Conservation (phyloP, 2,329 filamentous ascomycete species). For the Neofusicoccum cordaticola region DNA sequence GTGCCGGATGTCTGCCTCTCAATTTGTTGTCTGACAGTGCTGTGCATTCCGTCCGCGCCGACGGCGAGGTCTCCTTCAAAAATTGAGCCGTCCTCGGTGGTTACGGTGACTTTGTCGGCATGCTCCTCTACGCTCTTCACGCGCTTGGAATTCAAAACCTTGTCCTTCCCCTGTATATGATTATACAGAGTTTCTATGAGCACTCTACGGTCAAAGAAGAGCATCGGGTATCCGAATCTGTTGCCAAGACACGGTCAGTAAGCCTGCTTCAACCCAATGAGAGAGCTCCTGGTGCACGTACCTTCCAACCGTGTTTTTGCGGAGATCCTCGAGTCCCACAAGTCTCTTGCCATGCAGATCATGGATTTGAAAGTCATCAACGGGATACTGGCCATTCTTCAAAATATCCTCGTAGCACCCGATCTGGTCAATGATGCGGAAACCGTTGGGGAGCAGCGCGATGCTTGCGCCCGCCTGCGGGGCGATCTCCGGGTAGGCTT, state of each 20-base stretch:
- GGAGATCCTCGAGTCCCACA: not conserved
- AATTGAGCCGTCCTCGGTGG: constrained; percentile 4
- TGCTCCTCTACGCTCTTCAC: not conserved
- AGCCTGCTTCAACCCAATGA: no score
- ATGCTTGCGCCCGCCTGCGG: constrained; percentile 24
- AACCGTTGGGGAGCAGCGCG: constrained; percentile 21
- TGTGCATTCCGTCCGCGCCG: constrained; percentile 18
- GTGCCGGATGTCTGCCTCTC: not conserved
- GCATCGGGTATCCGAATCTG: not conserved
- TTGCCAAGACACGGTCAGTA: not conserved
- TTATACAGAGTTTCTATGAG: constrained; percentile 26
- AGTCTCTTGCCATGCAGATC: not conserved
- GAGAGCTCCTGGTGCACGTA: not conserved
- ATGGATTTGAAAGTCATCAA: not conserved
- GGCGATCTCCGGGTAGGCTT: constrained; percentile 21
- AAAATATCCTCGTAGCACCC: constrained; percentile 17
- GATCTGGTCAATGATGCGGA: constrained; percentile 28
- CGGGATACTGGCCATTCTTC: not conserved
- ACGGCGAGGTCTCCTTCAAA: constrained; percentile 12
- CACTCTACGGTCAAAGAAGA: constrained; percentile 27
- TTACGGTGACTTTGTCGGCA: not conserved
- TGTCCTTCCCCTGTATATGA: constrained; percentile 23
- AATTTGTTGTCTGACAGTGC: not conserved
- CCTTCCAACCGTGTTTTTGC: not conserved
- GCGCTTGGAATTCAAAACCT: constrained; percentile 21